Evolutionary conservation across 371 early-diverging fungal species (phyloP).

Genomic region (Lichtheimia ornata): DNA sequence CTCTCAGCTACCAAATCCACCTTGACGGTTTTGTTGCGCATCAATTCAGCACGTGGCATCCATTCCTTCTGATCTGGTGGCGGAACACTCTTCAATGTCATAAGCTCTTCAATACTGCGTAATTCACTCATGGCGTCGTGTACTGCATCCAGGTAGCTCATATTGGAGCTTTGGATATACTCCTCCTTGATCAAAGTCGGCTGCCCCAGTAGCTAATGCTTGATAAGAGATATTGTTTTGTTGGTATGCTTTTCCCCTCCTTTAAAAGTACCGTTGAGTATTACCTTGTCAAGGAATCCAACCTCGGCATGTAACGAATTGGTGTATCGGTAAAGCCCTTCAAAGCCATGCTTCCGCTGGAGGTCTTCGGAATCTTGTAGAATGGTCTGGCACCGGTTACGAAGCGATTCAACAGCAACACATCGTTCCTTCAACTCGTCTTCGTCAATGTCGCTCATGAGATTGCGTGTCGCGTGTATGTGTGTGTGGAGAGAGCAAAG

Average conservation of each 20-base stretch:
- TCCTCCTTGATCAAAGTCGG: slow-evolving; percentile 37
- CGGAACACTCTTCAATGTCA: slow-evolving; percentile 31
- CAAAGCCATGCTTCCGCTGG: neutral
- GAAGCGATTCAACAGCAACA: neutral
- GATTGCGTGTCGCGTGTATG: no score
- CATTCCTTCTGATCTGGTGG: slow-evolving; percentile 18
- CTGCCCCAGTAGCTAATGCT: slow-evolving; percentile 31
- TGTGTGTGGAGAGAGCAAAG: no score
- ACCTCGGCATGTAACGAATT: slow-evolving; percentile 20
- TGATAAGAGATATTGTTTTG: neutral
- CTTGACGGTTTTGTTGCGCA: slow-evolving; percentile 31
- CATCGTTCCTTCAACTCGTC: no score
- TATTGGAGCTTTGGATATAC: slow-evolving; percentile 42
- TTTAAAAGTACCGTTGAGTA: neutral
- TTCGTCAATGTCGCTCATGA: no score
- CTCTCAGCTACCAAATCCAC: slow-evolving; percentile 54
- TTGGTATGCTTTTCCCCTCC: slow-evolving; percentile 4
- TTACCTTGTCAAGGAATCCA: slow-evolving; percentile 18
- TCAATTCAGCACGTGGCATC: slow-evolving; percentile 33
- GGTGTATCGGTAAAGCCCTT: slow-evolving; percentile 22
- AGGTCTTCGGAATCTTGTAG: slow-evolving; percentile 6
- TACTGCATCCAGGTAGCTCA: slow-evolving; percentile 46
- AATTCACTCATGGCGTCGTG: slow-evolving; percentile 32
- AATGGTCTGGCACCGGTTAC: slow-evolving; percentile 16
- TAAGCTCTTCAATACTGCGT: slow-evolving; percentile 26